These are phyloP conservation scores for Cytospora chrysosperma DNA, from an alignment of 2,329 filamentous ascomycete species.

Conservation along the genomic window DNA sequence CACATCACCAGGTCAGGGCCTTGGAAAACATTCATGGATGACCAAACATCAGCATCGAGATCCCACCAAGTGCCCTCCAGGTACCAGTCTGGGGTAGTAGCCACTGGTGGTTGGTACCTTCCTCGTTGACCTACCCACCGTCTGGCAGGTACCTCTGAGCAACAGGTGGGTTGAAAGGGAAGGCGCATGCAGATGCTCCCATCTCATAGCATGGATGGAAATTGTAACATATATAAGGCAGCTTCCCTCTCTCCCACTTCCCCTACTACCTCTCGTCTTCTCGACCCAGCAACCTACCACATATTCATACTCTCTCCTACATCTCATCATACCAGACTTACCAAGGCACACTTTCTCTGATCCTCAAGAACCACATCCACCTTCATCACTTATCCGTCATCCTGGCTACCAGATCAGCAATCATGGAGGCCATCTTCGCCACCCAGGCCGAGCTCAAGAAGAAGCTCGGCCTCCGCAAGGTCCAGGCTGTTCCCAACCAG, in stretches of 20 bases:
- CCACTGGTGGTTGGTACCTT: not conserved
- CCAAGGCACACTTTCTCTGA: not conserved
- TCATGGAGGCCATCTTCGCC: constrained; percentile 37
- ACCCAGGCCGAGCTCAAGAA: constrained; percentile 37
- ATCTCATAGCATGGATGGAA: not conserved
- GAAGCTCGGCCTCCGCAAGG: constrained; percentile 41
- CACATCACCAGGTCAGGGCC: not conserved
- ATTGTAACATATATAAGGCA: constrained; percentile 19
- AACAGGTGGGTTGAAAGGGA: not conserved
- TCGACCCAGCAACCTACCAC: not conserved
- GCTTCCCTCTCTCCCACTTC: constrained; percentile 2
- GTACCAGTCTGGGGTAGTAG: not conserved
- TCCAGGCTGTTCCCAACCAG: constrained; percentile 55
- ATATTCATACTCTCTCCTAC: not conserved
- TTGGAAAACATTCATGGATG: not conserved
- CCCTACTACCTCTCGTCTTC: not conserved
- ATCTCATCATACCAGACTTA: not conserved
- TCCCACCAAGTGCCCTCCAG: not conserved
- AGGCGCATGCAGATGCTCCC: constrained; percentile 1
- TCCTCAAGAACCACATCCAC: too few species aligned
- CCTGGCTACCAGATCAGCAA: constrained; percentile 23
- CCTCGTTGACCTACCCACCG: not conserved
- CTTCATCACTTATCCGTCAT: not conserved
- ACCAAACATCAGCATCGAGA: not conserved
- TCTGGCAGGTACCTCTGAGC: not conserved